Base-by-base conservation (phyloP, 73 alveolate genomes). In the Paramecium sexaurelia region DNA sequence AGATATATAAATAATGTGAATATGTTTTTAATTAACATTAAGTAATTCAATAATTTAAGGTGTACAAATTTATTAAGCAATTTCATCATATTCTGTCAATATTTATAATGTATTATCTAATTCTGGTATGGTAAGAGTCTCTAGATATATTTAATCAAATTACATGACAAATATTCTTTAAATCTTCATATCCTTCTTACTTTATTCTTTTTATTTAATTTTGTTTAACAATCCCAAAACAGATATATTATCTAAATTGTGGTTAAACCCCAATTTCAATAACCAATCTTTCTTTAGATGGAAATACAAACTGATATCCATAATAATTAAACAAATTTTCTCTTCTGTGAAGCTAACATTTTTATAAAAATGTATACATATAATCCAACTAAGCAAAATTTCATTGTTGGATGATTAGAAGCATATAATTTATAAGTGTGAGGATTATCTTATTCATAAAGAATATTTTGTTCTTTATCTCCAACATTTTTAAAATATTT, bases 401-500 rank as follows among this genome's bases (percentile, higher is more conserved):
- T 78, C 73, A 78, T 41, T 19, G 29, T 2, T 1, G 33, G 9
- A 78, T 78, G 90, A 40, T 78, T 26, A 2, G 90, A 78, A 13
- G 90, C 90, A 43, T 78, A 78, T 6, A 78, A 26, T 78, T 78
- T 78, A 24, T 29, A 78, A 40, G 73, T 78, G 41, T 78, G 90
- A 24, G 90, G 73, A 78, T 78, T 78, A 78, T 78, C 90, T 43
- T 19, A 19, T 29, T 78, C 47, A 43, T 78, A 78, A 10, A 78
- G 55, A 1, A 20, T 51, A 20, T 51, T 19, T 20, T 51, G 41
- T 24, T 43, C 68, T 11, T 29, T 41, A 41, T 78, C 43, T 2
- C 90, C 90, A 78, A 78, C 90, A 78, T 78, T 78, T 22, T 78
- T 78, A 78, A 78, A 78, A 24, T 78, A 78, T 78, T 78, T 41